Percentiles rank a stretch among this genome's conserved stretches.
Evolutionary conservation across 106 monocot species (phyloP).

Genomic region (Posidonia australis): DNA sequence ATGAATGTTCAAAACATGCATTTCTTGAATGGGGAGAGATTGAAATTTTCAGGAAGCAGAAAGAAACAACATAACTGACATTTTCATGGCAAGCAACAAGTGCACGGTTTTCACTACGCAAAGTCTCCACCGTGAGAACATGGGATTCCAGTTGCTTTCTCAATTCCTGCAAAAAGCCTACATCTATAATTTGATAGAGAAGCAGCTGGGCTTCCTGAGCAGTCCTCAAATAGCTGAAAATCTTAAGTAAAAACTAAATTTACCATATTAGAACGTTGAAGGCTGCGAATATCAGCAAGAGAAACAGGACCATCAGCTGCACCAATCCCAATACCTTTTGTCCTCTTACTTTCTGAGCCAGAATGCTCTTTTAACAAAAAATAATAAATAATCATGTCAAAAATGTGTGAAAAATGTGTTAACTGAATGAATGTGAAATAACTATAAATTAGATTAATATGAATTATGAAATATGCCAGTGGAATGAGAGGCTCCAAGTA

Average conservation of each 20-base stretch:
- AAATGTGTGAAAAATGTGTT: too few species aligned
- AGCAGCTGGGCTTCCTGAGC: too few species aligned
- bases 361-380: conserved; percentile 23
- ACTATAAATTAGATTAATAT: too few species aligned
- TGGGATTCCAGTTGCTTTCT: conserved; percentile 84
- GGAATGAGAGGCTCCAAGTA: too few species aligned
- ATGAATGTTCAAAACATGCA: background rate
- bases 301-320: conserved; percentile 83
- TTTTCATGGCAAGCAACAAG: conserved; percentile 57
- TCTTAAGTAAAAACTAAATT: background rate
- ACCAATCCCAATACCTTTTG: conserved; percentile 97
- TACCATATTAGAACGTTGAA: conserved; percentile 91
- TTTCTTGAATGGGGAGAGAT: background rate
- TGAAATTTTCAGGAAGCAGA: background rate
- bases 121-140: conserved; percentile 65
- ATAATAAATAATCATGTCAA: background rate
- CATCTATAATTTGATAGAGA: background rate
- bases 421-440: too few species aligned
- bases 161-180: conserved; percentile 43
- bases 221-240: background rate
- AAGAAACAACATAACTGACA: conserved; percentile 28
- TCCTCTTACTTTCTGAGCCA: conserved; percentile 51
- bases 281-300: conserved; percentile 91
- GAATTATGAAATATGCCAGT: too few species aligned
- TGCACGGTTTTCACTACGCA: conserved; percentile 41